Evolutionary conservation across 2,329 filamentous ascomycete species (phyloP).

Genomic region (Sporothrix pseudoabietina): DNA sequence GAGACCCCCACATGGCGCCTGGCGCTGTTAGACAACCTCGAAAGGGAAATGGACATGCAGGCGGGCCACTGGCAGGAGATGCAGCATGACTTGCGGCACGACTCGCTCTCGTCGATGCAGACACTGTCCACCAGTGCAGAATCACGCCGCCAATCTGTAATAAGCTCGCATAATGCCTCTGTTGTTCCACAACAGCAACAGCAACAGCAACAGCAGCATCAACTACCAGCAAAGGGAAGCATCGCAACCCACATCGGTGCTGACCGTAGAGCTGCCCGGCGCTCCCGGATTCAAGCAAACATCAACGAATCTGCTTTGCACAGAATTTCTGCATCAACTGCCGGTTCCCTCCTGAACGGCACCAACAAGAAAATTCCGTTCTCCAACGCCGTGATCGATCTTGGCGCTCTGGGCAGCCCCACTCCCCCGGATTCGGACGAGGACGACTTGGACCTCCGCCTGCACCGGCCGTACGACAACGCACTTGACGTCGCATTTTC

Average conservation of each 20-base stretch:
- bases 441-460: constrained; percentile 44
- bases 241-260: constrained; percentile 38
- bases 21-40: constrained; percentile 59
- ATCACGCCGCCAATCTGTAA: constrained; percentile 42
- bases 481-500: constrained; percentile 31
- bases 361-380: constrained; percentile 17
- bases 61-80: constrained; percentile 62
- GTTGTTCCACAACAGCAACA: constrained; percentile 27
- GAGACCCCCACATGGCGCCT: constrained; percentile 49
- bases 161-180: constrained; percentile 28
- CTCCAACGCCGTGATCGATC: constrained; percentile 40
- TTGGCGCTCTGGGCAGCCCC: constrained; percentile 54
- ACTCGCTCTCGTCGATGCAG: constrained; percentile 53
- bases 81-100: constrained; percentile 54
- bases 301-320: constrained; percentile 41
- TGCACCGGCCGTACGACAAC: constrained; percentile 31
- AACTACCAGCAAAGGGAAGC: constrained; percentile 38
- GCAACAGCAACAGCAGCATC: constrained; percentile 37
- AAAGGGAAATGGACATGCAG: constrained; percentile 63
- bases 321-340: constrained; percentile 31
- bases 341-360: not conserved
- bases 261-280: constrained; percentile 46
- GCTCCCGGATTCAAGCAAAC: constrained; percentile 44
- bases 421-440: constrained; percentile 58
- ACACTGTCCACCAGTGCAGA: constrained; percentile 40